Evolutionary conservation across 305 asterid genomes (phyloP), one percentile per base, ranked within the genome.

Genomic region (Nicotiana rustica): DNA sequence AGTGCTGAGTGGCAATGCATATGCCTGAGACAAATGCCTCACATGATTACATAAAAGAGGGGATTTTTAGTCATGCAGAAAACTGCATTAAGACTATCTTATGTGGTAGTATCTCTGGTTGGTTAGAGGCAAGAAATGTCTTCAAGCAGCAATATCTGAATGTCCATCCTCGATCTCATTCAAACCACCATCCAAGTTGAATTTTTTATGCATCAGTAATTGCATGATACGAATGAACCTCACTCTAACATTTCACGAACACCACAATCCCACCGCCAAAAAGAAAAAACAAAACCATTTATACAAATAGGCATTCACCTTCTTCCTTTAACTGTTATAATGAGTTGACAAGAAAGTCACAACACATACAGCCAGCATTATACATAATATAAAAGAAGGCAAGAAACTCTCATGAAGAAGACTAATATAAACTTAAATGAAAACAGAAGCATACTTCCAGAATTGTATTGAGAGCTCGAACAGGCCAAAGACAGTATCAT

Each of bases 71-170:
- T 71, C 78, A 71, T 71, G 38, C 36, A 19, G 61, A 44, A 13
- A 71, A 44, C 61, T 41, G 78, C 33, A 47, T 12, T 21, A 19
- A 5, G 21, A 70, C n/a, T 44, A 29, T 12, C 60, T 19, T 41
- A 44, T 5, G 18, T 41, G 5, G 60, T 71, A 29, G 31, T 29
- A 29, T 29, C 21, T 33, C 61, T 71, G 3, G 38, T 41, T 71
- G 12, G 13, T 44, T 19, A 44, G 61, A 71, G 47, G 18, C 49
- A 44, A 47, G 38, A 44, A 71, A 71, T 57, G 21, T 71, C 61
- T 44, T 70, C 78, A 47, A 71, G 61, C 78, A 44, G 36, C 18
- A 71, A 71, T 10, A 21, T 71, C 78, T 10, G 6, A 69, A 70
- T 18, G 41, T 31, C 35, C 59, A 44, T 70, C n/a, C 59, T 70